phyloP scores from a whole-genome alignment of 164 flowering plant genomes.

The Kalanchoe fedtschenkoi region DNA sequence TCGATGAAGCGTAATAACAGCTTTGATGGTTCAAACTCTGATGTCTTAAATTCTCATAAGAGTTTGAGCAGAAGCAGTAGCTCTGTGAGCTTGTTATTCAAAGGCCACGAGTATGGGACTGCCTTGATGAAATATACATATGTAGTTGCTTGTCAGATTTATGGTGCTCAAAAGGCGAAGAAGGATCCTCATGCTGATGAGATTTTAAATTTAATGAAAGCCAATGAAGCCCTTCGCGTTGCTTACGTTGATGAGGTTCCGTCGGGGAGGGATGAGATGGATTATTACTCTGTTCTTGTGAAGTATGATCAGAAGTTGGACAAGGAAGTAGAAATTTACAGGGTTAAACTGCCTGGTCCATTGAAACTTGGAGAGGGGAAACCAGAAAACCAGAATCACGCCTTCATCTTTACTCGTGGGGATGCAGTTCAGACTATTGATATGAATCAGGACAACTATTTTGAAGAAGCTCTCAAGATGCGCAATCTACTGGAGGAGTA shows the following conservation, averaged over 20 bases:
- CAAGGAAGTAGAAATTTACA: slow-evolving; percentile 54
- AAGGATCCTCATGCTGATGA: slow-evolving; percentile 61
- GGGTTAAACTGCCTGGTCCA: slow-evolving; percentile 57
- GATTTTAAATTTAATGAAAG: slow-evolving; percentile 46
- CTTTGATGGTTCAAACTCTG: slow-evolving; percentile 17
- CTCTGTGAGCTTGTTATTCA: slow-evolving; percentile 28
- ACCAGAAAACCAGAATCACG: slow-evolving; percentile 68
- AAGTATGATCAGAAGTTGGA: slow-evolving; percentile 45
- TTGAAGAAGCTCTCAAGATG: slow-evolving; percentile 63
- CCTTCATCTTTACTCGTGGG: slow-evolving; percentile 56
- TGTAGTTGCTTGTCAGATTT: slow-evolving; percentile 64
- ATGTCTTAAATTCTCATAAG: slow-evolving; percentile 19
- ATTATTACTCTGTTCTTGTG: slow-evolving; percentile 55
- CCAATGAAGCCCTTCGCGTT: slow-evolving; percentile 54
- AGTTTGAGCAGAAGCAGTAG: slow-evolving; percentile 36
- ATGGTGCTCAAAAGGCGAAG: slow-evolving; percentile 53
- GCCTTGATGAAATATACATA: slow-evolving; percentile 58
- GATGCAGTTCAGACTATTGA: slow-evolving; percentile 68
- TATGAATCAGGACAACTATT: slow-evolving; percentile 67
- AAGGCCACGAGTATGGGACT: slow-evolving; percentile 52
- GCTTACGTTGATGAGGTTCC: slow-evolving; percentile 62
- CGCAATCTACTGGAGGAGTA: slow-evolving; percentile 55
- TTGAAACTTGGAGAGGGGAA: slow-evolving; percentile 67
- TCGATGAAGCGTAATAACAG: slow-evolving; percentile 24
- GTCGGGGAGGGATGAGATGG: slow-evolving; percentile 39